Evolutionary conservation across 768 basidiomycete species (phyloP), one percentile per base, ranked within the genome.

Genomic region (Lentinula guzmanii): DNA sequence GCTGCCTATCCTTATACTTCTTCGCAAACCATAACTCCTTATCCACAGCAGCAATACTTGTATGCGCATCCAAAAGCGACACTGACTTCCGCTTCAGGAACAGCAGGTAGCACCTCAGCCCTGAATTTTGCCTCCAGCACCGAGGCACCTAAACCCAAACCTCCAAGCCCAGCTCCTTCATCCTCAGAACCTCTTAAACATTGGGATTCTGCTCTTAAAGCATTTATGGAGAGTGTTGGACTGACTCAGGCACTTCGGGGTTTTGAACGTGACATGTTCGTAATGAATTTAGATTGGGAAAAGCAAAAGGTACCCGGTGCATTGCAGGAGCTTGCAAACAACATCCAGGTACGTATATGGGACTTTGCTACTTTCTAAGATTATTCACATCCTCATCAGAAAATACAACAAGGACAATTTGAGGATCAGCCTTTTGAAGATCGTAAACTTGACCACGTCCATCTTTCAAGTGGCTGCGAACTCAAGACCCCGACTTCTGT

Each of bases 201-300:
- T 60, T 91, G 89, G 89, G 87, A 90, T 62, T 72, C 77, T 24
- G 78, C 79, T 10, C 64, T 90, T 33, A 76, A 75, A 55, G 66
- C 73, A 7, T 91, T 91, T 61, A 68, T 91, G 63, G 68, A 71
- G 13, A 75, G 79, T 48, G 75, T 84, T 16, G 83, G 86, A 3
- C 69, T 91, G 21, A 76, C 72, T 1, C 86, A 90, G 66, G 77
- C 87, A 0, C 66, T 84, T 48, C 76, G 75, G 41, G 90, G 86
- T 0, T 83, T 92, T 52, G 84, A 89, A 65, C 71, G 77, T n/a
- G 90, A 92, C 66, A 80, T 91, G 74, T 68, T 91, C 4, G 79
- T 89, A n/a, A 70, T 91, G 74, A 91, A 84, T 63, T 68, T 78
- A 0, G 81, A 83, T 1, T 89, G 85, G 81, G 90, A 91, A 70